Percentiles rank a stretch among this genome's conserved stretches.
phyloP scores from a whole-genome alignment of 345 rosid species.

The Clausena lansium region DNA sequence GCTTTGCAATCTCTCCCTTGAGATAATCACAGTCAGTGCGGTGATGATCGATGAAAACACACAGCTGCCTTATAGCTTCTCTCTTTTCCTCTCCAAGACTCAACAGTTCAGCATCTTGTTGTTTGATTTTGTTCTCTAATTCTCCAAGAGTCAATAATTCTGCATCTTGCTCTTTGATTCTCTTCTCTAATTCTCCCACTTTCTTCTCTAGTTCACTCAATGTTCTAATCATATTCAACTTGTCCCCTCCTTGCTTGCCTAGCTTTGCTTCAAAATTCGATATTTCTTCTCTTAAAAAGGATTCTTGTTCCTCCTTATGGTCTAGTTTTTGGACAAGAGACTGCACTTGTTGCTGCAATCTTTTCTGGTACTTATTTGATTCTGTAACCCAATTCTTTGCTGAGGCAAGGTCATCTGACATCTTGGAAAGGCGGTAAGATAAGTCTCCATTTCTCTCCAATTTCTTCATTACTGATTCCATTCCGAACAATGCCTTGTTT shows the following conservation, averaged over 20 bases:
- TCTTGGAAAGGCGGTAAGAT: constrained; percentile 31
- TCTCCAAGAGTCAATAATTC: constrained; percentile 46
- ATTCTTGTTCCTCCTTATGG: constrained; percentile 40
- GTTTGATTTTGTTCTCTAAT: constrained; percentile 41
- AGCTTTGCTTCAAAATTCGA: constrained; percentile 36
- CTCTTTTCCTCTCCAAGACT: constrained; percentile 70
- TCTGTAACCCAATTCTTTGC: constrained; percentile 39
- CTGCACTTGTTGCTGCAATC: constrained; percentile 24
- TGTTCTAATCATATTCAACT: constrained; percentile 27
- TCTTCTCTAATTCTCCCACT: constrained; percentile 43
- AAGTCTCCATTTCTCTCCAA: constrained; percentile 34
- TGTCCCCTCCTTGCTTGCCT: constrained; percentile 43
- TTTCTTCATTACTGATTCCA: constrained; percentile 33
- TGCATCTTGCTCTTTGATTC: constrained; percentile 44
- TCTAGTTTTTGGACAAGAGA: constrained; percentile 31
- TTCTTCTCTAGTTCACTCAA: constrained; percentile 33
- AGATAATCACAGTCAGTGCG: constrained; percentile 50
- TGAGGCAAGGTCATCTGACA: constrained; percentile 41
- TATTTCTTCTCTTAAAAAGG: constrained; percentile 38
- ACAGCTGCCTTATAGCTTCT: constrained; percentile 74
- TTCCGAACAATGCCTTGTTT: constrained; percentile 25
- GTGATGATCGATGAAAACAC: constrained; percentile 74
- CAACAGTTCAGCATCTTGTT: constrained; percentile 42
- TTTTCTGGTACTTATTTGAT: constrained; percentile 28
- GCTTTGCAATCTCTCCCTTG: constrained; percentile 43